Evolutionary conservation across 1,284 basidiomycete species (phyloP).

Genomic region (Neonothopanus nambi): DNA sequence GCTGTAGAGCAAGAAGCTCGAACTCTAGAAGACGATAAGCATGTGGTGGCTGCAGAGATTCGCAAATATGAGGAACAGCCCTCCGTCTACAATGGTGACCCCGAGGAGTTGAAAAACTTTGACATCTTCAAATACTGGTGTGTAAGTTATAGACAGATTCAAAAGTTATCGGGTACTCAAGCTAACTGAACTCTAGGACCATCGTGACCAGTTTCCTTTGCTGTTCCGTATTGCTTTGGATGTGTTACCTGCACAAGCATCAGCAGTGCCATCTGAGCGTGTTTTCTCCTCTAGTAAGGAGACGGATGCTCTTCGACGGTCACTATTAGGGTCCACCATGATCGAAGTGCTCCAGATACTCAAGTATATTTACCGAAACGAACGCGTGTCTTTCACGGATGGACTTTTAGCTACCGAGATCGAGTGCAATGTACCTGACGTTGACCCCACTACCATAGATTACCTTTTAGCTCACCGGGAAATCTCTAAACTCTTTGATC

Average conservation of each 20-base stretch:
- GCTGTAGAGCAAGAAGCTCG: too few species aligned
- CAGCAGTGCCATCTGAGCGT: conserved; percentile 31
- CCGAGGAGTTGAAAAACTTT: too few species aligned
- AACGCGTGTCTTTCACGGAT: conserved; percentile 15
- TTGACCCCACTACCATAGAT: background rate
- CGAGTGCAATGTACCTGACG: background rate
- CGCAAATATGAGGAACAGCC: too few species aligned
- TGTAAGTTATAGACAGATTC: too few species aligned
- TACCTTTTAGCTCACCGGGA: background rate
- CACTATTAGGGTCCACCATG: conserved; percentile 12
- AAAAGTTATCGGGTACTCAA: too few species aligned
- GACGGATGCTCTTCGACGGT: conserved; percentile 17
- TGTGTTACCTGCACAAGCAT: conserved; percentile 30
- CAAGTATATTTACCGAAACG: conserved; percentile 23
- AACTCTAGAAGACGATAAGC: too few species aligned
- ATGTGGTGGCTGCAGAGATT: too few species aligned
- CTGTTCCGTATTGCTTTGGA: conserved; percentile 26
- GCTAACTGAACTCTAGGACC: too few species aligned
- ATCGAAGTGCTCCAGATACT: conserved; percentile 28
- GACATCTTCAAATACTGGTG: too few species aligned
- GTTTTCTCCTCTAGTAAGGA: too few species aligned
- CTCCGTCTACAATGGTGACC: too few species aligned
- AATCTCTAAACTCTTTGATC: background rate
- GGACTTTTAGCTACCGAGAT: background rate
- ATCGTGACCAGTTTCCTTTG: conserved; percentile 9